Evolutionary conservation across 306 rosid species (phyloP).

Genomic region (Rosa chinensis): DNA sequence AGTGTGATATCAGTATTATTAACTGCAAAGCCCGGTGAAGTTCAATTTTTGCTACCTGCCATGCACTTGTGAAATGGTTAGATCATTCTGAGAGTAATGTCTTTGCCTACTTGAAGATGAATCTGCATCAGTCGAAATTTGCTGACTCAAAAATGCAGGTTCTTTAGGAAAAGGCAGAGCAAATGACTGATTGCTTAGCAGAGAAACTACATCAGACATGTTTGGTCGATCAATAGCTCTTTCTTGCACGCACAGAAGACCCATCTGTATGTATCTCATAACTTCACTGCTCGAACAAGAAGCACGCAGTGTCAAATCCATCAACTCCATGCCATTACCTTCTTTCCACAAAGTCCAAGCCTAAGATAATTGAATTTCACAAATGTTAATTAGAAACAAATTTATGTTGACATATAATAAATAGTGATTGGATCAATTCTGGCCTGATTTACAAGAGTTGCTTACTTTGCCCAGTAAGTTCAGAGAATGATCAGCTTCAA

Average conservation of each 20-base stretch:
- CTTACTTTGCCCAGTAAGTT: slow-evolving; percentile 12
- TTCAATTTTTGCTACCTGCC: slow-evolving; percentile 5
- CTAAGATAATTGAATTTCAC: background rate
- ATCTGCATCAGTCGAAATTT: background rate
- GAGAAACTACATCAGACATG: background rate
- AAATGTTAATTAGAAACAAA: background rate
- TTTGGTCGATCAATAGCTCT: slow-evolving; percentile 22
- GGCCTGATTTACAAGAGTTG: background rate
- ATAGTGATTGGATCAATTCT: background rate
- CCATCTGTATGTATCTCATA: slow-evolving; percentile 12
- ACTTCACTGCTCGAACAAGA: slow-evolving; percentile 6
- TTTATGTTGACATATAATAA: too few species aligned
- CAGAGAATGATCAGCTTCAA: slow-evolving; percentile 5
- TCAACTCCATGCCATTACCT: slow-evolving; percentile 1
- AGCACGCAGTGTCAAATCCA: background rate
- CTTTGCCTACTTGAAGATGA: slow-evolving; percentile 24
- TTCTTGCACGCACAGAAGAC: slow-evolving; percentile 23
- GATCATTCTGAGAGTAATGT: background rate
- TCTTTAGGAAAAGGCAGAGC: background rate
- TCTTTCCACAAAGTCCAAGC: slow-evolving; percentile 25
- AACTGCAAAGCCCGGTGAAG: background rate
- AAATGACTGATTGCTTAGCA: slow-evolving; percentile 8
- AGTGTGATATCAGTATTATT: too few species aligned
- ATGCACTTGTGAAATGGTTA: slow-evolving; percentile 11
- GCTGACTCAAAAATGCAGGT: slow-evolving; percentile 18